phyloP scores from a whole-genome alignment of 2,329 filamentous ascomycete species.

The Botrytis deweyae region DNA sequence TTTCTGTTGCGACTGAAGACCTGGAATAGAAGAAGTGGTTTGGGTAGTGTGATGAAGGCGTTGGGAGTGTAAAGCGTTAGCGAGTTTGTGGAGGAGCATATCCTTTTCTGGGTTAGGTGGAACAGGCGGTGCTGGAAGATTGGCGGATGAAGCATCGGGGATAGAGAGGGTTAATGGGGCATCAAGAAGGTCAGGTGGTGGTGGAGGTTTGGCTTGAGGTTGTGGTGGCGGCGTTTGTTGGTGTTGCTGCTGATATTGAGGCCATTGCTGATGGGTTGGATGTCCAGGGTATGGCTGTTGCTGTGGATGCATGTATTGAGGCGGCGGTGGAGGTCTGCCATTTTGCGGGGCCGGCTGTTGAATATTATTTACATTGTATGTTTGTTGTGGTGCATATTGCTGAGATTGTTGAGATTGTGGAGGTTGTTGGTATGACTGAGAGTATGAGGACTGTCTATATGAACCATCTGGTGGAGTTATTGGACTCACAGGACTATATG shows the following conservation, averaged over 20 bases:
- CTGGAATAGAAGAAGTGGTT: constrained; percentile 70
- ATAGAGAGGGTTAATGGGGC: constrained; percentile 51
- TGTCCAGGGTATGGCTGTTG: constrained; percentile 29
- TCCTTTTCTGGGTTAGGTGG: constrained; percentile 97
- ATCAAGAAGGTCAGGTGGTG: constrained; percentile 53
- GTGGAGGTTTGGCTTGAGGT: constrained; percentile 41
- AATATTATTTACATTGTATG: constrained; percentile 22
- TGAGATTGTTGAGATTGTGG: constrained; percentile 26
- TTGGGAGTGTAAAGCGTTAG: constrained; percentile 64
- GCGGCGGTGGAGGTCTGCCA: constrained; percentile 25
- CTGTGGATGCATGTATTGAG: constrained; percentile 31
- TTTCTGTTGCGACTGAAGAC: constrained; percentile 73
- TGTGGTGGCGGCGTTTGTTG: constrained; percentile 36
- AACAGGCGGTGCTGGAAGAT: constrained; percentile 74
- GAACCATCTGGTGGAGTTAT: constrained; percentile 31
- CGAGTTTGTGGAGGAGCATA: constrained; percentile 75
- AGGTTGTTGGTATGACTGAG: constrained; percentile 31
- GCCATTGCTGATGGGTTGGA: constrained; percentile 27
- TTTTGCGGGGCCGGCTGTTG: constrained; percentile 26
- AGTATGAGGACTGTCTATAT: constrained; percentile 27
- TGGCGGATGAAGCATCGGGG: constrained; percentile 45
- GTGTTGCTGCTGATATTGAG: constrained; percentile 36
- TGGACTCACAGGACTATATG: constrained; percentile 34
- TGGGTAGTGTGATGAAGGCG: constrained; percentile 69
- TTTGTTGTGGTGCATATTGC: constrained; percentile 6